Evolutionary conservation across 1,284 basidiomycete species (phyloP).

Genomic region (Rhodotorula sp.): DNA sequence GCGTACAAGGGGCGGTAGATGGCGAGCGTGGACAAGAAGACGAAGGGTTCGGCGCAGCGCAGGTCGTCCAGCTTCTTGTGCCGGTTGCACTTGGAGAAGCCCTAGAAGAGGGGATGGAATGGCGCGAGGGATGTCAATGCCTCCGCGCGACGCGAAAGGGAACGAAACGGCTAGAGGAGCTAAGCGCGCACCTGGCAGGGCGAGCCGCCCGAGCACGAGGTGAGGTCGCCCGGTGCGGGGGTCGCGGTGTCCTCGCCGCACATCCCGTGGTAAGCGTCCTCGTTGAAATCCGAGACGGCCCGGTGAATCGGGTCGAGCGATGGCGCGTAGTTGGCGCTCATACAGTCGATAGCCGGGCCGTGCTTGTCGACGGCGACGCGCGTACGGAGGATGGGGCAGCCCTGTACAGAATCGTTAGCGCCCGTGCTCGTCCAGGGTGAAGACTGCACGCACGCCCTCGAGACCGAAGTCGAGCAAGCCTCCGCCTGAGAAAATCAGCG

Average conservation of each 20-base stretch:
- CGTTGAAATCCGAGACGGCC: constrained; percentile 1
- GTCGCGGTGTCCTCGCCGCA: neutral
- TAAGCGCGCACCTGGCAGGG: constrained; percentile 14
- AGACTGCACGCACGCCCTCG: neutral
- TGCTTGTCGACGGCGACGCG: constrained; percentile 15
- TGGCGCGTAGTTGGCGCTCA: neutral
- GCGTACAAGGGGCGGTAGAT: neutral
- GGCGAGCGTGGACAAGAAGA: neutral
- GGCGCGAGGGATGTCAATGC: no score
- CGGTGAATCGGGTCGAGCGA: neutral
- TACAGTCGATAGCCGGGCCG: neutral
- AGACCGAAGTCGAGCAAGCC: constrained; percentile 13
- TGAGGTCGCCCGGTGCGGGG: neutral
- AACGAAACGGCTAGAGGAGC: neutral
- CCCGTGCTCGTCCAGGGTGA: neutral
- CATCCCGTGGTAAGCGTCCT: neutral
- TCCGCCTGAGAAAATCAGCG: neutral
- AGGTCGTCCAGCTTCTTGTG: constrained; percentile 1
- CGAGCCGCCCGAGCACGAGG: constrained; percentile 2
- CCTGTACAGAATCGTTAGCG: no score
- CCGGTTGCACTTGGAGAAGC: neutral
- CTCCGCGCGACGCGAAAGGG: neutral
- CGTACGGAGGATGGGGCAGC: neutral
- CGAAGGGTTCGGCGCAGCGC: constrained; percentile 17
- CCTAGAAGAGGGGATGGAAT: no score